Conservation (phyloP, 306 rosid species). For the Cicer chorassanicum region DNA sequence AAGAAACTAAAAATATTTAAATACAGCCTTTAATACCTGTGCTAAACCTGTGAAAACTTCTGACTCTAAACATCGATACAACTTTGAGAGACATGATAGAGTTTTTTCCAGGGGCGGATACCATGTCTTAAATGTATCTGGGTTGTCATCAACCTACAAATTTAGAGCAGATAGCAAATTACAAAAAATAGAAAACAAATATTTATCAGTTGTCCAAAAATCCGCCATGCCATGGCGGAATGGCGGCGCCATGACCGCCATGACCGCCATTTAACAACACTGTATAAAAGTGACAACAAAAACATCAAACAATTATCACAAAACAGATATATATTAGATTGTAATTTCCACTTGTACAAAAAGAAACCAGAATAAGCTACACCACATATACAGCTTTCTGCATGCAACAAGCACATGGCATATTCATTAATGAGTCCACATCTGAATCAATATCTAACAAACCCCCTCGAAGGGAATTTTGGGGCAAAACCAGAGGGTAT, state of each 20-base stretch:
- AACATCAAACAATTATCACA: conserved; percentile 36
- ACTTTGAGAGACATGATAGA: conserved; percentile 88
- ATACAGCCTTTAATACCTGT: conserved; percentile 66
- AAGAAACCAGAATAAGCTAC: conserved; percentile 30
- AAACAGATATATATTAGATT: conserved; percentile 23
- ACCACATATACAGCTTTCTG: not conserved
- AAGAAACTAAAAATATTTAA: conserved; percentile 24
- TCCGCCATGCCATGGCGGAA: not conserved
- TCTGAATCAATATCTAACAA: not conserved
- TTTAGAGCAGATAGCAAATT: conserved; percentile 36
- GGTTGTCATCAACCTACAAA: conserved; percentile 77
- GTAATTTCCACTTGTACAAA: conserved; percentile 9
- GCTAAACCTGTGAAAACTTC: conserved; percentile 97
- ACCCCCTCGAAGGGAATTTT: not conserved
- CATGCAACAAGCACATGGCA: conserved; percentile 24
- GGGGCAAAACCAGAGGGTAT: conserved; percentile 31
- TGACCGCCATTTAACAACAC: not conserved
- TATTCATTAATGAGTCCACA: conserved; percentile 14
- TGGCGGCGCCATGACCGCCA: too few species aligned
- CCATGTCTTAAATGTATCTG: conserved; percentile 77
- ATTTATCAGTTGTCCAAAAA: too few species aligned
- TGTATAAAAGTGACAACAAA: conserved; percentile 5
- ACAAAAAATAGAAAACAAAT: conserved; percentile 10
- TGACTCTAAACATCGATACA: conserved; percentile 90
- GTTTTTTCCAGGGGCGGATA: conserved; percentile 97